Evolutionary conservation across 768 basidiomycete genomes (phyloP).

Genomic region (Peribolospora baueri): DNA sequence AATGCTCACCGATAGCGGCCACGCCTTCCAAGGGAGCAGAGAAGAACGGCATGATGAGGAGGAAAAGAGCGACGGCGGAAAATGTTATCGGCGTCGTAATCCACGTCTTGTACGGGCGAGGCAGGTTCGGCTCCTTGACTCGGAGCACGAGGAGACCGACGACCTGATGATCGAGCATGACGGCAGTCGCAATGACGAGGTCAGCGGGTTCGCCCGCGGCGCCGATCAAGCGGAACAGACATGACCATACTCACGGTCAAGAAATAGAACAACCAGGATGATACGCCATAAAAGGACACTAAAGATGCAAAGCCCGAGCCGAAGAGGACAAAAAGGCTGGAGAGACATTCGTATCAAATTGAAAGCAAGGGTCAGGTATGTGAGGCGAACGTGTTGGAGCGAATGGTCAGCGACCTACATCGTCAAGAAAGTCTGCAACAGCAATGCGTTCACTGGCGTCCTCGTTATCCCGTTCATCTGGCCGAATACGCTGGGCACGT

Average conservation of each 20-base stretch:
- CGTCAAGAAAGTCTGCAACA: constrained; percentile 51
- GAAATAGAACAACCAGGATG: constrained; percentile 69
- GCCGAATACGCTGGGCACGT: constrained; percentile 63
- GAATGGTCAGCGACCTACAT: neutral
- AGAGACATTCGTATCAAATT: neutral
- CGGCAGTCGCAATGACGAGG: neutral
- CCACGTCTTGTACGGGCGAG: constrained; percentile 80
- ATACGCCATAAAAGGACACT: constrained; percentile 31
- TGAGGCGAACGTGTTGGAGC: too few relatives aligned
- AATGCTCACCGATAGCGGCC: constrained; percentile 49
- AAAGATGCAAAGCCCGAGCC: constrained; percentile 14
- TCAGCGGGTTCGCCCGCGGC: neutral
- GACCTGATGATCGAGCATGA: constrained; percentile 29
- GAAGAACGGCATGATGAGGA: constrained; percentile 79
- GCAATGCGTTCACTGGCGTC: constrained; percentile 71
- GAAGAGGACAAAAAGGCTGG: constrained; percentile 25
- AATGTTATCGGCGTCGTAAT: constrained; percentile 72
- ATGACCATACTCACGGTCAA: constrained; percentile 35
- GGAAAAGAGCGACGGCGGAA: constrained; percentile 66
- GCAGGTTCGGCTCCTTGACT: constrained; percentile 67
- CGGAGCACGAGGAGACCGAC: constrained; percentile 68
- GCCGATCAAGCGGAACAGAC: neutral
- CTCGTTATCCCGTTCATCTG: constrained; percentile 43
- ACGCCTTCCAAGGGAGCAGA: constrained; percentile 75
- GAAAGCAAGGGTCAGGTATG: too few relatives aligned